A percentile compares a stretch with the other conserved stretches of the same genome.
phyloP scores from a whole-genome alignment of 73 alveolate genomes.

The Paramecium caudatum region DNA sequence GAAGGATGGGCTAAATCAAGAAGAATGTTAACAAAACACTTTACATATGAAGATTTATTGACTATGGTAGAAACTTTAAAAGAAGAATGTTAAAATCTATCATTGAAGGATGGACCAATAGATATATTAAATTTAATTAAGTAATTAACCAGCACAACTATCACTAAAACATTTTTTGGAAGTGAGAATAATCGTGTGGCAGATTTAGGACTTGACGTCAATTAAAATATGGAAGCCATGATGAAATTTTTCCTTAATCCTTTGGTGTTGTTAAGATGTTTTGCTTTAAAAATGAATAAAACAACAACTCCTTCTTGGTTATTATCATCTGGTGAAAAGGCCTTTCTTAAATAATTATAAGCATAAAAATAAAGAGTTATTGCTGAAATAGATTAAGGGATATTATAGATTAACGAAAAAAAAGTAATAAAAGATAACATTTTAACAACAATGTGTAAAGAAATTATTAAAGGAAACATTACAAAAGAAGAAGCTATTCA shows the following conservation, averaged over 20 bases:
- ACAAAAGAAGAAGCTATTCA: conserved; percentile 62
- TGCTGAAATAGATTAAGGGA: conserved; percentile 1
- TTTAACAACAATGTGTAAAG: conserved; percentile 14
- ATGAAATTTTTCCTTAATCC: conserved; percentile 36
- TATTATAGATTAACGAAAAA: not conserved
- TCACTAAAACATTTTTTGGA: conserved; percentile 58
- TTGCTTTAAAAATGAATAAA: conserved; percentile 46
- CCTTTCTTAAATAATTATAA: conserved; percentile 7
- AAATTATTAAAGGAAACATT: not conserved
- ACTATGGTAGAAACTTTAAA: conserved; percentile 47
- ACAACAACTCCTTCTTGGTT: conserved; percentile 46
- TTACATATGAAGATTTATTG: conserved; percentile 18
- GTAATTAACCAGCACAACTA: not conserved
- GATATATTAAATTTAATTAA: not conserved
- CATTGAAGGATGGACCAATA: conserved; percentile 16
- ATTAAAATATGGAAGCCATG: conserved; percentile 49
- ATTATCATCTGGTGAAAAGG: conserved; percentile 14
- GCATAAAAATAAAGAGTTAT: not conserved
- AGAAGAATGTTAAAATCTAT: not conserved
- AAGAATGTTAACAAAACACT: conserved; percentile 43
- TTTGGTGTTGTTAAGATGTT: conserved; percentile 47
- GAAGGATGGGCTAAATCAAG: conserved; percentile 29
- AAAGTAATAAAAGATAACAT: not conserved
- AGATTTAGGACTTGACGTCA: conserved; percentile 53
- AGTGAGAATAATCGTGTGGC: not conserved